Evolutionary conservation across 257 asterid genomes (phyloP).

Genomic region (Verbascum thapsus): DNA sequence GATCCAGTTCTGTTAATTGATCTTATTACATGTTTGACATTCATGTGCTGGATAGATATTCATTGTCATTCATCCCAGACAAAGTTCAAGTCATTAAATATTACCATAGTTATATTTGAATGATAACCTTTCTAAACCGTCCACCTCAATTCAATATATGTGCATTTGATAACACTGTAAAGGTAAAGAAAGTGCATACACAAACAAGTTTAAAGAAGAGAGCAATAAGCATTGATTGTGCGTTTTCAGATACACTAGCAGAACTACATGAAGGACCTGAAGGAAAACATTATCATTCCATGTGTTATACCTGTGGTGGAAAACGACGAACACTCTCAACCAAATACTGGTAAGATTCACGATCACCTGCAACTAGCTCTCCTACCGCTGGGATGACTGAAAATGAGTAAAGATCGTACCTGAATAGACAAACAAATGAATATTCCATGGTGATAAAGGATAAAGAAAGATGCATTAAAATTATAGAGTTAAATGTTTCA

Average conservation of each 20-base stretch:
- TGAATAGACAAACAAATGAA: constrained; percentile 35
- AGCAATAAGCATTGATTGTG: not conserved
- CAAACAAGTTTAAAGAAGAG: constrained; percentile 1
- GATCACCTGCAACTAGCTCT: constrained; percentile 84
- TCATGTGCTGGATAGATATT: not conserved
- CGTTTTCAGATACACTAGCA: not conserved
- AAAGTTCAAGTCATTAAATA: not conserved
- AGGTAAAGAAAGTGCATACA: not conserved
- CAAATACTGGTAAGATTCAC: constrained; percentile 80
- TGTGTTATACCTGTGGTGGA: constrained; percentile 72
- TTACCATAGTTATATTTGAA: not conserved
- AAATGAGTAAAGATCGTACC: constrained; percentile 92
- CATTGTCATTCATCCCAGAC: not conserved
- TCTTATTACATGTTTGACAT: not conserved
- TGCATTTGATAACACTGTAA: constrained; percentile 1
- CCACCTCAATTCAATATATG: not conserved
- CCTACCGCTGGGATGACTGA: constrained; percentile 84
- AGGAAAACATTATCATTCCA: not conserved
- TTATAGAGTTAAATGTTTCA: not conserved
- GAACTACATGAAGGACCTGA: not conserved
- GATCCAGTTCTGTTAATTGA: not conserved
- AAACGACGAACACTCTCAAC: constrained; percentile 90
- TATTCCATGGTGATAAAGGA: constrained; percentile 5
- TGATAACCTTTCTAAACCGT: not conserved
- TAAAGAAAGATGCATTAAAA: not conserved